Conservation (phyloP, 306 rosid genomes). For the Glycine soja region DNA sequence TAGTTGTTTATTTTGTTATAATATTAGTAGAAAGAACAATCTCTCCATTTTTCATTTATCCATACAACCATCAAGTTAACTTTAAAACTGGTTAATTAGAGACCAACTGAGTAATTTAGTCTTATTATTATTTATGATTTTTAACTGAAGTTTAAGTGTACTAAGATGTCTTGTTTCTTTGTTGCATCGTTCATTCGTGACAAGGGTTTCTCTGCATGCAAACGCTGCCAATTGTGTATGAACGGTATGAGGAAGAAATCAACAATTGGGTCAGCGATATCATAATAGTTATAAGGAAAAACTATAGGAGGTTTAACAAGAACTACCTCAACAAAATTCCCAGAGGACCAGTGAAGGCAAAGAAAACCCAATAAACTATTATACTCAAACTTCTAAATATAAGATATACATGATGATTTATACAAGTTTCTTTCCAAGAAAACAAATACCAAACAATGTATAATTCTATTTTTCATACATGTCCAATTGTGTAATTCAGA, state of each 20-base stretch:
- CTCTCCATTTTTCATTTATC: no score
- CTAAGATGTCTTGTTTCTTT: slow-evolving; percentile 7
- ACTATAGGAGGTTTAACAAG: slow-evolving; percentile 56
- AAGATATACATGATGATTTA: background rate
- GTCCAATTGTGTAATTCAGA: slow-evolving; percentile 8
- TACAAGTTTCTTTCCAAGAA: background rate
- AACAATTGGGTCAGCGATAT: slow-evolving; percentile 55
- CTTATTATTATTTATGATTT: background rate
- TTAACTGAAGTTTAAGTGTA: background rate
- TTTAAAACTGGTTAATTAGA: no score
- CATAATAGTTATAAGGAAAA: slow-evolving; percentile 53
- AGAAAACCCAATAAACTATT: slow-evolving; percentile 59
- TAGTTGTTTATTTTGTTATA: no score
- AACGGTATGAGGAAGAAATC: slow-evolving; percentile 66
- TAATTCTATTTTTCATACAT: slow-evolving; percentile 4
- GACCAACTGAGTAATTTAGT: no score
- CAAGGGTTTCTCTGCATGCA: slow-evolving; percentile 66
- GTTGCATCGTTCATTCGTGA: slow-evolving; percentile 34
- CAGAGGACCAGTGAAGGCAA: slow-evolving; percentile 74
- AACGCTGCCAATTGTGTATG: slow-evolving; percentile 72
- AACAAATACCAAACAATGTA: slow-evolving; percentile 7
- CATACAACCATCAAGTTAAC: no score
- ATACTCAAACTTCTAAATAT: background rate
- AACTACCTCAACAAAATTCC: slow-evolving; percentile 79
- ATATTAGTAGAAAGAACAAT: no score